Base-by-base conservation (phyloP, 495 filamentous ascomycete species). In the Tuber melanosporum region DNA sequence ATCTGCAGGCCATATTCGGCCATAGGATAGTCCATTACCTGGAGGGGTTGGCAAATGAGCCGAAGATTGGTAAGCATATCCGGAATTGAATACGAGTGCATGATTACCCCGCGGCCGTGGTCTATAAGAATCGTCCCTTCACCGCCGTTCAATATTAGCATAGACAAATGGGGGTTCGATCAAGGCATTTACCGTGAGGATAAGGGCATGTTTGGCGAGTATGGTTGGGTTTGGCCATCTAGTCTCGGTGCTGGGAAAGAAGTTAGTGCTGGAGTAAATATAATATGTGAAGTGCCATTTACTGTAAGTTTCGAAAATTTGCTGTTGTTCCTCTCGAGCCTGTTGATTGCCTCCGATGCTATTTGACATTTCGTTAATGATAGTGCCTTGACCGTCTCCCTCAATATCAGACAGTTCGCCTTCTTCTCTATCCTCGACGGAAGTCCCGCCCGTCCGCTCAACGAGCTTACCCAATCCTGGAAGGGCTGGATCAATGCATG, bases 371-470 rank as follows among this genome's bases (percentile, higher is more conserved):
- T 66, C 57, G 15, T 66, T 36, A 66, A 66, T 36, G 57, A 66
- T 66, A 36, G 57, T 32, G 26, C 57, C 57, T 66, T 66, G 57
- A 36, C 57, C 57, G 14, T 32, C 57, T 15, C 57, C 57, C 62
- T 80, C 78, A 70, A 75, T 75, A 69, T 83, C 82, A 36, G 82
- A 82, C 52, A 83, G 79, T 71, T 83, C 82, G 39, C 82, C 82
- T 80, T 83, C 82, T 71, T 83, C 82, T 71, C 80, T 81, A 70
- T 81, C 80, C 62, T 81, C 80, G 45, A 52, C 79, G 19, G 36
- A 71, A 20, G 49, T 70, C 66, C 70, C 70, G 43, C 49, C 72
- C 42, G 36, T 74, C 42, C 57, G 74, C 17, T 66, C 57, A 43
- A 52, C 70, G 20, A 62, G 78, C 47, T 71, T 79, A 73, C 70